Base-by-base conservation (phyloP, 2,329 filamentous ascomycete genomes). In the Curvularia eragrostidis region DNA sequence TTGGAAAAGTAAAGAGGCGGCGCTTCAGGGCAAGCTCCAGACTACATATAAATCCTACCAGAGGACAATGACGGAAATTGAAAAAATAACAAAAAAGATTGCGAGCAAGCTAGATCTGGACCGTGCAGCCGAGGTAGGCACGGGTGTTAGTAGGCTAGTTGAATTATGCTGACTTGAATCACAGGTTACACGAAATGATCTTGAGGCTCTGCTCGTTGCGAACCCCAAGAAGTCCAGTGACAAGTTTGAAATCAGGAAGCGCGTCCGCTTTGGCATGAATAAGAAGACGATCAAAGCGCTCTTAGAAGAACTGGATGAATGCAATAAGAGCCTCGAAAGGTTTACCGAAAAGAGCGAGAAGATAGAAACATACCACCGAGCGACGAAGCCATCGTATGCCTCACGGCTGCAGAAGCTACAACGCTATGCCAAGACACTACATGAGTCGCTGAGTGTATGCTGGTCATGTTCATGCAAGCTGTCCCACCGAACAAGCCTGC, bases 341-440 rank as follows among this genome's bases (percentile, higher is more conserved):
- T 76, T 77, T 38, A 76, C 75, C 0, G 71, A 76, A 28, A 71
- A 72, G 46, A 75, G 71, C 21, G 75, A 77, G 51, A 76, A 70
- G 59, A 69, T 77, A 3, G 74, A 77, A 36, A 73, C 70, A 0
- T 70, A 67, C 50, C 69, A 74, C 21, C 76, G 72, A 52, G 56
- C 65, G 5, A 67, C 66, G 3, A 77, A 76, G 50, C 74, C 74
- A 10, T 74, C 73, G 0, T 74, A 75, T 46, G 72, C 72, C 10
- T 65, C 57, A 26, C 67, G 68, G 7, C 51, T 77, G 30, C 74
- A 75, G 42, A 70, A 66, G 7, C 68, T 77, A 23, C 74, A 77
- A 48, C 62, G 61, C 3, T 75, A 75, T 34, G 75, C 74, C 9
- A 68, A 69, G 46, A 70, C 54, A 12, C 43, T 77, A 5, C 75